Evolutionary conservation across 2,329 filamentous ascomycete genomes (phyloP).

Genomic region (Fusarium anthophilum): DNA sequence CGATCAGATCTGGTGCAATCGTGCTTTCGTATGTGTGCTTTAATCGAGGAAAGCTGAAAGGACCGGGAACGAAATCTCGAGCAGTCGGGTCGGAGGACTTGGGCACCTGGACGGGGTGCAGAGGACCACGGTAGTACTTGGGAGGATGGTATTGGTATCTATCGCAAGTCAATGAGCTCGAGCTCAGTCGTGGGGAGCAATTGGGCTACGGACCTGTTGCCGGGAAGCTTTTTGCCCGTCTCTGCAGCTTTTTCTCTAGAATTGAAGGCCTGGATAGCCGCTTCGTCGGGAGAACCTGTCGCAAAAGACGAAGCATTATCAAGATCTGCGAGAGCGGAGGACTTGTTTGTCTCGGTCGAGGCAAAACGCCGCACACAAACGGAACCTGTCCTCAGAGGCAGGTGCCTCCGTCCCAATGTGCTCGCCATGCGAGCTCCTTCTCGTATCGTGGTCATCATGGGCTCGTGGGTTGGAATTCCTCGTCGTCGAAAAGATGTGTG

Average conservation of each 20-base stretch:
- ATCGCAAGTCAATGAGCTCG: slow-evolving; percentile 16
- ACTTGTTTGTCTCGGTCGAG: slow-evolving; percentile 56
- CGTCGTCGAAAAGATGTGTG: slow-evolving; percentile 35
- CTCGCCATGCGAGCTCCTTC: slow-evolving; percentile 51
- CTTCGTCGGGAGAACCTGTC: slow-evolving; percentile 52
- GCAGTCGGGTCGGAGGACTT: slow-evolving; percentile 85
- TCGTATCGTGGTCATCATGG: slow-evolving; percentile 54
- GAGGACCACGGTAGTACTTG: slow-evolving; percentile 91
- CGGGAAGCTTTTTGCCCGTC: slow-evolving; percentile 53
- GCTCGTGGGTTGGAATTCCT: slow-evolving; percentile 20
- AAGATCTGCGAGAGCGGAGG: slow-evolving; percentile 56
- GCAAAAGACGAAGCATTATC: slow-evolving; percentile 61
- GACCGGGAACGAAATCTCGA: slow-evolving; percentile 87
- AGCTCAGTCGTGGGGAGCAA: background rate
- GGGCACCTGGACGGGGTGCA: slow-evolving; percentile 94
- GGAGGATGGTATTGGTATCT: slow-evolving; percentile 97
- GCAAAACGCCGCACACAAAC: slow-evolving; percentile 53
- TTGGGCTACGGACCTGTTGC: slow-evolving; percentile 54
- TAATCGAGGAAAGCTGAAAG: slow-evolving; percentile 87
- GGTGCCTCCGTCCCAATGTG: slow-evolving; percentile 43
- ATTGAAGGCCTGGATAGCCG: slow-evolving; percentile 53
- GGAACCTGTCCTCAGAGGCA: slow-evolving; percentile 38
- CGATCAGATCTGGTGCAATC: slow-evolving; percentile 86
- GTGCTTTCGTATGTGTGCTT: slow-evolving; percentile 91
- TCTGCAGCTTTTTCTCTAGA: slow-evolving; percentile 48